Evolutionary conservation across 177 flowering plant genomes (phyloP), one percentile per base, ranked within the genome.

Genomic region (Vitis hybrid): DNA sequence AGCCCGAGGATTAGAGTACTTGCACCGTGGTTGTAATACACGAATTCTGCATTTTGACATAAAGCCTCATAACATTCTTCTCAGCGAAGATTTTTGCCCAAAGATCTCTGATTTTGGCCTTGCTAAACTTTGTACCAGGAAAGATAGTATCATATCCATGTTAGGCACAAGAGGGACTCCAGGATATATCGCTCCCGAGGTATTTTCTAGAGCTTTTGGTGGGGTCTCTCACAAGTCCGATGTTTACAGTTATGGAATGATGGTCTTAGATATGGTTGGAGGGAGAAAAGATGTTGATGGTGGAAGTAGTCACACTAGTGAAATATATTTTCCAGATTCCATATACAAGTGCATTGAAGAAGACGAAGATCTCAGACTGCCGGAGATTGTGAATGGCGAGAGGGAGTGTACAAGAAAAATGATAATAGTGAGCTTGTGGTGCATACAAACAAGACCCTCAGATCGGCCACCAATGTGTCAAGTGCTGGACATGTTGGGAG

Each of bases 41-140:
- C 68, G 77, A 15, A 88, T 88, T 12, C 21, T 88, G n/a, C 91
- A 88, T 67, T 78, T 83, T 10, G 91, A 88, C 67, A 84, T 87
- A 14, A 87, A 85, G 62, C 85, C 88, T 45, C 83, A 83, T 11
- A 86, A 84, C 75, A 83, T 87, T 64, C 83, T 87, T 11, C 67
- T 87, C 4, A 86, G 82, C 26, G 62, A 80, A 2, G 76, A 81
- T 3, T 82, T 83, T 50, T 62, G 69, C n/a, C 86, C 83, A 2
- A 87, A 82, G 75, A 80, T 87, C 1, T 67, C 86, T 2, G 88
- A 87, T 57, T 87, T 87, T 18, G 87, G 88, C 3, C 79, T 87
- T 9, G 79, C 87, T 0, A 83, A 81, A 56, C 32, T 80, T 21
- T 84, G 76, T 51, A 50, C 51, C 2, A 65, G 17, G 11, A 80